Evolutionary conservation across 768 basidiomycete genomes (phyloP), one percentile per base, ranked within the genome.

Genomic region (Psilocybe cyanescens): DNA sequence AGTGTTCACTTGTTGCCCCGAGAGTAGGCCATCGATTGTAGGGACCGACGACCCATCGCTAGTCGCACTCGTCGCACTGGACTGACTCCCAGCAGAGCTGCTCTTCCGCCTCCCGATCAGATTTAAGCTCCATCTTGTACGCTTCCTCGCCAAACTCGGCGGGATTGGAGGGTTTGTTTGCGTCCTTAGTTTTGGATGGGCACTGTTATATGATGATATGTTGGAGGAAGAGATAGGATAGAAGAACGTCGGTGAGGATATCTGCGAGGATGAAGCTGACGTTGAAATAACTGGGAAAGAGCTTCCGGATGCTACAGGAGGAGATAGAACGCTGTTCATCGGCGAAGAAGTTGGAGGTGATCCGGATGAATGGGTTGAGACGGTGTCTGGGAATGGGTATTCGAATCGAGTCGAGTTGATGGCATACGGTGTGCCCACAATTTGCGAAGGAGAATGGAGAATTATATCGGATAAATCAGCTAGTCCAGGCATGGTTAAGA

Each of bases 371-470:
- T 50, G 51, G 68, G 47, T 39, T 56, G 57, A 29, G 62, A 41
- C 16, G 16, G 63, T 63, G 19, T 65, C 68, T 33, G 68, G 70
- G 59, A 69, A 71, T 1, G 70, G 70, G 47, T 72, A 72, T 54
- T 72, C 71, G 56, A 67, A 71, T 4, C 63, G 65, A 3, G 59
- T 63, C 9, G 49, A 61, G 39, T 58, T 60, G 17, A 55, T 46
- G 1, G 68, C 70, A 49, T 64, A 71, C 0, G 70, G 70, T 0
- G 70, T 71, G 45, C 70, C 67, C 41, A 71, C 61, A 37, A 69
- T 66, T 19, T 68, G 67, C 11, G 68, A 63, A 4, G 70, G 58
- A 0, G 70, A 65, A 45, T 68, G 68, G 30, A 68, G 57, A 6
- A 31, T 52, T 14, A 52, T 12, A 14, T 52, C 35, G 29, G 60